Percentiles rank a stretch among this genome's conserved stretches.
phyloP scores from a whole-genome alignment of 441 rosid species.

The Rhodomyrtus psidioides region DNA sequence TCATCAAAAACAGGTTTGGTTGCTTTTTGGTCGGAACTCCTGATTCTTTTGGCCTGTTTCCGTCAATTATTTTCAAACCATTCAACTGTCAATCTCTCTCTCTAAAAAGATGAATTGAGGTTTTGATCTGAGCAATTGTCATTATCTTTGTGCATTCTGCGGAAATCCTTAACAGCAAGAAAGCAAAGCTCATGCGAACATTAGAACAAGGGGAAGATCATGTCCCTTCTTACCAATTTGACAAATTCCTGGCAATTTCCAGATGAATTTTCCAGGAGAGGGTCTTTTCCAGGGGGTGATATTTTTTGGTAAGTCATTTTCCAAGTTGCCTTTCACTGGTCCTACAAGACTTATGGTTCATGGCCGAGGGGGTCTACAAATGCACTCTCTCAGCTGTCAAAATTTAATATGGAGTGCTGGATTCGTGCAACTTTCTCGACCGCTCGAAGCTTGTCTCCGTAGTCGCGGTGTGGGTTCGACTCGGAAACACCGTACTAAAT shows the following conservation, averaged over 20 bases:
- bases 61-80: not conserved
- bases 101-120: not conserved
- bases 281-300: not conserved
- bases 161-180: not conserved
- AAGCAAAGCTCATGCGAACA: not conserved
- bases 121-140: not conserved
- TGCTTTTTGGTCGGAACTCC: not conserved
- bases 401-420: not conserved
- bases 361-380: not conserved
- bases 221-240: not conserved
- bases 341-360: not conserved
- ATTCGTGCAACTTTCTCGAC: not conserved
- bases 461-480: not conserved
- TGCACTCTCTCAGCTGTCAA: not conserved
- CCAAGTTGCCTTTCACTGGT: not conserved
- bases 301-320: not conserved
- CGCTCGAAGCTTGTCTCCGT: not conserved
- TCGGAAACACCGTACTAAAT: not conserved
- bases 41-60: not conserved
- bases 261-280: not conserved
- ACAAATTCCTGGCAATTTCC: not conserved
- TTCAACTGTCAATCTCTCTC: not conserved
- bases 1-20: not conserved
- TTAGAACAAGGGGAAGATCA: not conserved
- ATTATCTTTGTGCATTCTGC: not conserved